Evolutionary conservation across 1,139 yeast species (phyloP), one percentile per base, ranked within the genome.

Genomic region (Zygoascus meyerae): DNA sequence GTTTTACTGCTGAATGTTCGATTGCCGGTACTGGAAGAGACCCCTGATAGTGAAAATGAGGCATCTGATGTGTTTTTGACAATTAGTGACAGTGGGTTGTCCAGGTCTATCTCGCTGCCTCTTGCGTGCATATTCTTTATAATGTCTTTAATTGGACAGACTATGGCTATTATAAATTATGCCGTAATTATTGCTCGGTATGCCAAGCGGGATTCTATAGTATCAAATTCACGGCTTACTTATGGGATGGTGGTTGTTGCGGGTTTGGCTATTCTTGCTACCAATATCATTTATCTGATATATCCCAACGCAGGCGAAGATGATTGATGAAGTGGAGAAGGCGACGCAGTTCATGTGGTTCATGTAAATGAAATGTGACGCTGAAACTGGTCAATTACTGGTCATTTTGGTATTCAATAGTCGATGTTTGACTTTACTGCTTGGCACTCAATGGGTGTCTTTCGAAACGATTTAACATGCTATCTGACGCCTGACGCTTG

Each of bases 1-100:
- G 61, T 64, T 2, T 50, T 64, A 15, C 44, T 59, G 39, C 42
- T 51, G 26, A 49, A 58, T 42, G 36, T 50, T 21, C 40, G 56
- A 16, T 41, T 56, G 11, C 58, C 59, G 2, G 36, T 43, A 8
- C 14, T 37, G 4, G 47, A 42, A 16, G 35, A 17, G 32, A 11
- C 30, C n/a, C 29, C 33, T 17, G n/a, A 17, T 7, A 10, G 33
- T 11, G 12, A 34, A 5, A 32, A 5, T 3, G 43, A 10, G 3
- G 40, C 42, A 16, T 39, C 28, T n/a, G 21, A 6, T 14, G 36
- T 18, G 12, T 15, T 32, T 37, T 34, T 29, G 3, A 8, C 33
- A n/a, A 29, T 34, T 12, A 5, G 15, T 6, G 34, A 44, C 15
- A 39, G 41, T 15, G 37, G 29, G 8, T 17, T 52, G 2, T 33